These are phyloP conservation scores for Phytophthora palmivora DNA, from an alignment of 352 stramenopile species.

Conservation along the genomic window DNA sequence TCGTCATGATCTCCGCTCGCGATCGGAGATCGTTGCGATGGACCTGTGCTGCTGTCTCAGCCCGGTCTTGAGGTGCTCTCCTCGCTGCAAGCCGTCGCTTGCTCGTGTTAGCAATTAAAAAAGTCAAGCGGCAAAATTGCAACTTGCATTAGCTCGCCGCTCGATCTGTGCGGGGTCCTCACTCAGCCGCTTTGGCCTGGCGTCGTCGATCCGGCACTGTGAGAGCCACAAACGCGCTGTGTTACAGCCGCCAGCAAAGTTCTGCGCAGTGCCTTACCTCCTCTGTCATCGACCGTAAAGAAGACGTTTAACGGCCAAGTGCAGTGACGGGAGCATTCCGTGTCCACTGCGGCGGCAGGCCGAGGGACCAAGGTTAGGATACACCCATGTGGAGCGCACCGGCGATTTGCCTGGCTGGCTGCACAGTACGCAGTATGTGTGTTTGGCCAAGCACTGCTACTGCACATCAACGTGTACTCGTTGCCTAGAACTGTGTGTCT, in stretches of 20 bases:
- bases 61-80: background rate
- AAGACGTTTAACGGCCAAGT: constrained; percentile 34
- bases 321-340: constrained; percentile 29
- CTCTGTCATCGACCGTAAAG: constrained; percentile 17
- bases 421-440: background rate
- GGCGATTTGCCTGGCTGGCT: constrained; percentile 9
- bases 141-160: constrained; percentile 7
- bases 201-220: constrained; percentile 9
- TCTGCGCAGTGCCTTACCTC: constrained; percentile 8
- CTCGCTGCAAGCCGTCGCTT: constrained; percentile 16
- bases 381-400: constrained; percentile 4
- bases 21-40: constrained; percentile 19
- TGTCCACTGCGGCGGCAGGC: constrained; percentile 6
- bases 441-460: constrained; percentile 3
- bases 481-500: too few relatives aligned
- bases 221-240: constrained; percentile 17
- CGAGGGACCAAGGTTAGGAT: constrained; percentile 26
- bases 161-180: background rate
- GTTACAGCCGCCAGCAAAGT: constrained; percentile 17
- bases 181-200: background rate
- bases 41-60: constrained; percentile 24
- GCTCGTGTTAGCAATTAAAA: constrained; percentile 21
- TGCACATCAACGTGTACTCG: too few relatives aligned
- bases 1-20: background rate
- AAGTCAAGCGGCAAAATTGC: constrained; percentile 9